Evolutionary conservation across 73 alveolate genomes (phyloP), one percentile per base, ranked within the genome.

Genomic region (Stentor roeselii): DNA sequence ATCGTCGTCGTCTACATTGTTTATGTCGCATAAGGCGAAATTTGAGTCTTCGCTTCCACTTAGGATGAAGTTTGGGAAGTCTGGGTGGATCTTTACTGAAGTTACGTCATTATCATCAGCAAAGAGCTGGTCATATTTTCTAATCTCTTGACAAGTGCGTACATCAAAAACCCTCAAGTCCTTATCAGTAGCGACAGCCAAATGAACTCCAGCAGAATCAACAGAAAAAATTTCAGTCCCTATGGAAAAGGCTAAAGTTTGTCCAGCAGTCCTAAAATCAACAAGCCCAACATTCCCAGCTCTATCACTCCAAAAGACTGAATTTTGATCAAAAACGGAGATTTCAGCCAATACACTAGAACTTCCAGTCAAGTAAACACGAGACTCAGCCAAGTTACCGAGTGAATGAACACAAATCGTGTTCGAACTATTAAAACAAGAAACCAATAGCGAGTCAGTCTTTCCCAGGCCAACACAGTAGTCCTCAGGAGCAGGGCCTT

Each of bases 391-490:
- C 27, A 67, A 40, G 2, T 40, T 32, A 1, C 42, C 15, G 21
- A 32, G 27, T 21, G n/a, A 21, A 40, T 27, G 34, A 30, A 34
- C 34, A 40, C 34, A 40, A 34, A 67, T 67, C 34, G 80, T 30
- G 80, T 67, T 67, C 0, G 80, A 67, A 67, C 21, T 15, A 32
- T 32, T 67, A 40, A 67, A 67, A 32, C 80, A 21, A 27, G 50
- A 36, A 67, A 32, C 41, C 21, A 67, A 40, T 27, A 30, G 80
- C 11, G 41, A 21, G 42, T 14, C 21, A 32, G n/a, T 67, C 27
- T 14, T 15, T 21, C 80, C 27, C 21, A 67, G 80, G 80, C 34
- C 80, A n/a, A 67, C 80, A 67, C 80, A 67, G 41, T 67, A 67
- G 41, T 67, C 80, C 21, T 67, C 80, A 27, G 41, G 27, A 21